Evolutionary conservation across 2,329 filamentous ascomycete species (phyloP).

Genomic region (Cladosporium sphaerospermum): DNA sequence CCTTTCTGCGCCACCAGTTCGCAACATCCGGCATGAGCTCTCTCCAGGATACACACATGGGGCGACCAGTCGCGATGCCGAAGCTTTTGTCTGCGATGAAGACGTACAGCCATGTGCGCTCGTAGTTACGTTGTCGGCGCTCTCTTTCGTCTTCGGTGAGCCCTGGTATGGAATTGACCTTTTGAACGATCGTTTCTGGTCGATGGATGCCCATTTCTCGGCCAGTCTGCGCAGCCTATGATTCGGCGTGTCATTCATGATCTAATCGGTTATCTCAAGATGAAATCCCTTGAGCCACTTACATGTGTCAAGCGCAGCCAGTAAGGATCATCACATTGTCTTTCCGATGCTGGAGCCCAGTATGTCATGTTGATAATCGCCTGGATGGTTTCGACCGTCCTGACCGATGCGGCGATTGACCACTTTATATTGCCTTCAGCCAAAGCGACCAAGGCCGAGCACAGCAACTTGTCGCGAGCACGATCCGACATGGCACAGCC

Average conservation of each 20-base stretch:
- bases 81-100: slow-evolving; percentile 9
- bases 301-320: slow-evolving; percentile 8
- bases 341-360: slow-evolving; percentile 7
- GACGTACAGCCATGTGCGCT: slow-evolving; percentile 5
- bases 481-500: slow-evolving; percentile 9
- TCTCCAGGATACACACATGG: slow-evolving; percentile 8
- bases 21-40: slow-evolving; percentile 8
- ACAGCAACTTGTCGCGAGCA: slow-evolving; percentile 6
- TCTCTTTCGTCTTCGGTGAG: not conserved
- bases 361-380: slow-evolving; percentile 10
- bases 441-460: not conserved
- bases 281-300: not conserved
- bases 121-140: slow-evolving; percentile 2
- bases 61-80: slow-evolving; percentile 5
- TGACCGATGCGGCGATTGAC: slow-evolving; percentile 7
- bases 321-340: slow-evolving; percentile 9
- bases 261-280: not conserved
- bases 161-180: slow-evolving; percentile 2
- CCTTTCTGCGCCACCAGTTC: slow-evolving; percentile 2
- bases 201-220: slow-evolving; percentile 5
- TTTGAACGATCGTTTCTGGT: slow-evolving; percentile 1
- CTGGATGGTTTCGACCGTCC: slow-evolving; percentile 7
- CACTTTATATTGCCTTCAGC: slow-evolving; percentile 7
- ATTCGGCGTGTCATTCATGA: not conserved
- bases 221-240: slow-evolving; percentile 1